A percentile compares a stretch with the other conserved stretches of the same genome.
Conservation (phyloP, 768 basidiomycete species). For the Imleria badia region DNA sequence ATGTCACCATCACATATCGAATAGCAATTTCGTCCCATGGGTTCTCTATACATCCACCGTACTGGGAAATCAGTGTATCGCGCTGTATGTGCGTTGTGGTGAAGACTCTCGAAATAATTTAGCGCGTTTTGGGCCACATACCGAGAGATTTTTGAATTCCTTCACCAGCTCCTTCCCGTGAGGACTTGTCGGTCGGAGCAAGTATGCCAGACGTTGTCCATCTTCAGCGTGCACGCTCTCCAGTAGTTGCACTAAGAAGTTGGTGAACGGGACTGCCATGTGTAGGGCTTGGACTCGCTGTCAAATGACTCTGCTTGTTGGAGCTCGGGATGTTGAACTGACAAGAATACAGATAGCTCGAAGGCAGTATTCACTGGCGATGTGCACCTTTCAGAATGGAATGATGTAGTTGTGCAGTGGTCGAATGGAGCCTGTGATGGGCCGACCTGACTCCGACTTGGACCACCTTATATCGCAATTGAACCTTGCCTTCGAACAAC, state of each 20-base stretch:
- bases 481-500: too few relatives aligned
- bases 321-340: not conserved
- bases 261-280: slow-evolving; percentile 52
- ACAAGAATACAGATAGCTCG: not conserved
- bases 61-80: slow-evolving; percentile 19
- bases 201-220: slow-evolving; percentile 67
- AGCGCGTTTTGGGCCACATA: slow-evolving; percentile 23
- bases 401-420: not conserved
- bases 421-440: not conserved
- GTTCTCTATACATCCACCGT: slow-evolving; percentile 60
- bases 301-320: not conserved
- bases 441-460: not conserved
- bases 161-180: slow-evolving; percentile 77
- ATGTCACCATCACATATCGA: slow-evolving; percentile 76
- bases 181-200: slow-evolving; percentile 73
- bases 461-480: not conserved
- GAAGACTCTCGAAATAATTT: not conserved
- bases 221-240: slow-evolving; percentile 62
- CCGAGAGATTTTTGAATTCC: slow-evolving; percentile 61
- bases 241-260: slow-evolving; percentile 58
- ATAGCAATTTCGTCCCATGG: slow-evolving; percentile 90
- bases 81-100: slow-evolving; percentile 39
- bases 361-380: too few relatives aligned
- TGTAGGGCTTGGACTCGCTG: not conserved
- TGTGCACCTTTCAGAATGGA: not conserved